These are phyloP conservation scores for Xylaria castorea DNA, from an alignment of 495 filamentous ascomycete genomes.

Conservation along the genomic window DNA sequence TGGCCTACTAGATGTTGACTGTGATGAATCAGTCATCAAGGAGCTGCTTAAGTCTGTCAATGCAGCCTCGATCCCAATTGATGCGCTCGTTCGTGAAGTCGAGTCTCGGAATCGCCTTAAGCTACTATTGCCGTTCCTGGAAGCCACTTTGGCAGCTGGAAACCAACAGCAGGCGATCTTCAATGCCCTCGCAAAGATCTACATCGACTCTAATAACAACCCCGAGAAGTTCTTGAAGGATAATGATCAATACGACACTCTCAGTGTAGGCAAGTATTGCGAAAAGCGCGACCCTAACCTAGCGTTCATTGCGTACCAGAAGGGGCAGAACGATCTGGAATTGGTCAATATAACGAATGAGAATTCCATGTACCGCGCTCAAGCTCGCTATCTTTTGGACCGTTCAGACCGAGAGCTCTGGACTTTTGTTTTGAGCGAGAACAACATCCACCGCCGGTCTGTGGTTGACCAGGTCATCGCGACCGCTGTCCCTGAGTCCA, in stretches of 20 bases:
- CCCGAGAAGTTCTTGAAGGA: slow-evolving; percentile 98
- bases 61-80: slow-evolving; percentile 85
- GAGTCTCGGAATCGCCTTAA: slow-evolving; percentile 95
- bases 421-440: slow-evolving; percentile 91
- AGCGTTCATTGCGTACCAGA: slow-evolving; percentile 92
- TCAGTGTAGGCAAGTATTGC: slow-evolving; percentile 96
- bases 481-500: slow-evolving; percentile 93
- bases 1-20: slow-evolving; percentile 95
- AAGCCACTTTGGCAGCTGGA: slow-evolving; percentile 85
- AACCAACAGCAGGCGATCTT: slow-evolving; percentile 98
- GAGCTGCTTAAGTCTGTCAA: slow-evolving; percentile 87
- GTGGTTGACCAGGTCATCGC: slow-evolving; percentile 97
- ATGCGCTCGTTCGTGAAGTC: slow-evolving; percentile 94
- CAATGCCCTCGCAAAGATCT: slow-evolving; percentile 99
- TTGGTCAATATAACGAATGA: slow-evolving; percentile 98
- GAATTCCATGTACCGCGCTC: slow-evolving; percentile 98
- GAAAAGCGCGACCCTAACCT: slow-evolving; percentile 98
- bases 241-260: slow-evolving; percentile 94
- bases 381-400: slow-evolving; percentile 93
- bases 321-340: slow-evolving; percentile 97
- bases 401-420: slow-evolving; percentile 90
- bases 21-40: slow-evolving; percentile 95
- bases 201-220: slow-evolving; percentile 99
- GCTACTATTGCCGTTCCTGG: slow-evolving; percentile 93
- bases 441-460: slow-evolving; percentile 92